Base-by-base conservation (phyloP, 23 red algal genomes). In the Agarophyton chilense region DNA sequence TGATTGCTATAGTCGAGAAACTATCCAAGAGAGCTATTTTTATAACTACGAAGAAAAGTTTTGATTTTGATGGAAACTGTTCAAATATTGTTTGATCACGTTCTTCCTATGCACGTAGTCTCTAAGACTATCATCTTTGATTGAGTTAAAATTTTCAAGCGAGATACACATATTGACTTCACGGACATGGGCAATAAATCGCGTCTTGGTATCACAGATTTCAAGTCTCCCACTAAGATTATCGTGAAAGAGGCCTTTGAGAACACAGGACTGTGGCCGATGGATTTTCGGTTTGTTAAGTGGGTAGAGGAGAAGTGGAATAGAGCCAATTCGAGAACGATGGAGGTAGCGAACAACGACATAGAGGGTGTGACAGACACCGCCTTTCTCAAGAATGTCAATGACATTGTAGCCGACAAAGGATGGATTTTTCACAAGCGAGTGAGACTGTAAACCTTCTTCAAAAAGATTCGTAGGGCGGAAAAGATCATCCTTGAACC, bases 271-370 rank as follows among this genome's bases (percentile, higher is more conserved):
- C 38, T 68, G 10, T 66, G 53, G 26, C 38, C 53, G 3, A 83
- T 83, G 56, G 79, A 83, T 66, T 83, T 62, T 45, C 25, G 57
- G 10, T 83, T 83, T 45, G n/a, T 83, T 18, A 4, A 67, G 67
- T 26, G 71, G 61, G 61, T 28, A 18, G 10, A 31, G 10, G 26
- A n/a, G 8, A 62, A 62, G 45, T 49, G 45, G 45, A 49, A 49
- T 49, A 10, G 8, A n/a, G n/a, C n/a, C n/a, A n/a, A n/a, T n/a
- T n/a, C n/a, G n/a, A n/a, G n/a, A n/a, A n/a, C n/a, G n/a, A n/a
- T n/a, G n/a, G n/a, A n/a, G n/a, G n/a, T n/a, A n/a, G n/a, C n/a
- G n/a, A n/a, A n/a, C 45, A 49, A 49, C 45, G 45, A 49, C 8
- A 49, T 10, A 49, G 45, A 49, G 52, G n/a, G n/a, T 2, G n/a